These are phyloP conservation scores for Fragaria vesca DNA, from an alignment of 306 rosid genomes.

Conservation along the genomic window DNA sequence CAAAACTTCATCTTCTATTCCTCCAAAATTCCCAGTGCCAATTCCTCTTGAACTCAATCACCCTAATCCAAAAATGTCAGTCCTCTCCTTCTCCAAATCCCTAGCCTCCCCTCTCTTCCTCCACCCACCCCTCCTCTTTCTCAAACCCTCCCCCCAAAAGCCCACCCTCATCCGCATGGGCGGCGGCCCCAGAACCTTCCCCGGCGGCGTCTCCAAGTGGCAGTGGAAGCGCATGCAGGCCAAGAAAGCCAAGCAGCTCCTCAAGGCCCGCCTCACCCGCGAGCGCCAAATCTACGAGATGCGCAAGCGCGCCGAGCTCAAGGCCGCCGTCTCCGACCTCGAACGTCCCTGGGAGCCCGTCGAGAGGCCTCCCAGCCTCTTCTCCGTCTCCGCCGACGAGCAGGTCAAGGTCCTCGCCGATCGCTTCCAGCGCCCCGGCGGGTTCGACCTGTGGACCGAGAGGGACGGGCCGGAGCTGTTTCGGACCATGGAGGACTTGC, in stretches of 20 bases:
- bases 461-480: slow-evolving; percentile 82
- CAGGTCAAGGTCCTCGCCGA: slow-evolving; percentile 90
- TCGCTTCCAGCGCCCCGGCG: slow-evolving; percentile 86
- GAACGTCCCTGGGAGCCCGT: slow-evolving; percentile 95
- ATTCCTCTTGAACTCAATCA: background rate
- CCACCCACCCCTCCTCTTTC: slow-evolving; percentile 19
- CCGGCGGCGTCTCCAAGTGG: slow-evolving; percentile 97
- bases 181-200: slow-evolving; percentile 93
- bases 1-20: too few species aligned
- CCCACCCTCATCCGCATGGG: slow-evolving; percentile 79
- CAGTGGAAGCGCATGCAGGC: slow-evolving; percentile 97
- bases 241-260: slow-evolving; percentile 76
- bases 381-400: slow-evolving; percentile 76
- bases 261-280: slow-evolving; percentile 77
- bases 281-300: slow-evolving; percentile 95
- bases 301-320: slow-evolving; percentile 92
- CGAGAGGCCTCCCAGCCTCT: slow-evolving; percentile 66
- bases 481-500: slow-evolving; percentile 70
- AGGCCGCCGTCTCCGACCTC: slow-evolving; percentile 83
- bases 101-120: slow-evolving; percentile 34
- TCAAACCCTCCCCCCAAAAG: slow-evolving; percentile 10
- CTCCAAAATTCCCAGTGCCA: background rate
- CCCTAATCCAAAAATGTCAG: slow-evolving; percentile 9
- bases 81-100: slow-evolving; percentile 40
- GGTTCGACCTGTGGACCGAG: slow-evolving; percentile 84